phyloP scores from a whole-genome alignment of 257 asterid genomes.

The Nicotiana otophora region DNA sequence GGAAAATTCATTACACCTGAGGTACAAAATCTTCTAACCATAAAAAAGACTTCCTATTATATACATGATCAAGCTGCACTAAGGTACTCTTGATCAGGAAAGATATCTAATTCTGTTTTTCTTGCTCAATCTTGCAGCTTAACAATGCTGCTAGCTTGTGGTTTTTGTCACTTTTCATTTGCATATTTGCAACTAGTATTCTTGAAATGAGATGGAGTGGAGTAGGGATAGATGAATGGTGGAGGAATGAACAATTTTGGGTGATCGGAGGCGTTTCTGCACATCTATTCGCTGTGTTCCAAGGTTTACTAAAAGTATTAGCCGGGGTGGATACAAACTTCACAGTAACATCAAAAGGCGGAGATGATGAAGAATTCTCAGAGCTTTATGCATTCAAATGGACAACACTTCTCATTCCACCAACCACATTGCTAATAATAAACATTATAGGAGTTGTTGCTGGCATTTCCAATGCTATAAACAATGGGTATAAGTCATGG shows the following conservation, averaged over 20 bases:
- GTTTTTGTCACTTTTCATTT: slow-evolving; percentile 29
- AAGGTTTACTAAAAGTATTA: slow-evolving; percentile 24
- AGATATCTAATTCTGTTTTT: background rate
- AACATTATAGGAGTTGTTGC: slow-evolving; percentile 29
- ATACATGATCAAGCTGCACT: background rate
- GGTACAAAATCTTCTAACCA: slow-evolving; percentile 7
- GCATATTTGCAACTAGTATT: slow-evolving; percentile 27
- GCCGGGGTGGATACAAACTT: slow-evolving; percentile 31
- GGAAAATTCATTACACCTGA: slow-evolving; percentile 27
- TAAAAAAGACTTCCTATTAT: background rate
- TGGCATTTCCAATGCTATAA: slow-evolving; percentile 25
- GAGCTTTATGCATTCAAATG: slow-evolving; percentile 25
- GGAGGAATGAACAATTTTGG: slow-evolving; percentile 41
- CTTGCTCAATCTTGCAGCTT: slow-evolving; percentile 15
- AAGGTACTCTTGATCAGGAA: background rate
- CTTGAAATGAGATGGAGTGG: slow-evolving; percentile 40
- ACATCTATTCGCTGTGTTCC: slow-evolving; percentile 33
- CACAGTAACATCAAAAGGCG: slow-evolving; percentile 26
- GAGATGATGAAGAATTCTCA: slow-evolving; percentile 18
- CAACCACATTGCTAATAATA: slow-evolving; percentile 24
- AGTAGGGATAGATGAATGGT: slow-evolving; percentile 33
- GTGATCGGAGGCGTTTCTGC: slow-evolving; percentile 38
- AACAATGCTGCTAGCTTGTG: slow-evolving; percentile 22
- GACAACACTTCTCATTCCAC: slow-evolving; percentile 32
- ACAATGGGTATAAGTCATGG: slow-evolving; percentile 27